These are phyloP conservation scores for Colletotrichum somersetense DNA, from an alignment of 2,329 filamentous ascomycete genomes.

Conservation along the genomic window DNA sequence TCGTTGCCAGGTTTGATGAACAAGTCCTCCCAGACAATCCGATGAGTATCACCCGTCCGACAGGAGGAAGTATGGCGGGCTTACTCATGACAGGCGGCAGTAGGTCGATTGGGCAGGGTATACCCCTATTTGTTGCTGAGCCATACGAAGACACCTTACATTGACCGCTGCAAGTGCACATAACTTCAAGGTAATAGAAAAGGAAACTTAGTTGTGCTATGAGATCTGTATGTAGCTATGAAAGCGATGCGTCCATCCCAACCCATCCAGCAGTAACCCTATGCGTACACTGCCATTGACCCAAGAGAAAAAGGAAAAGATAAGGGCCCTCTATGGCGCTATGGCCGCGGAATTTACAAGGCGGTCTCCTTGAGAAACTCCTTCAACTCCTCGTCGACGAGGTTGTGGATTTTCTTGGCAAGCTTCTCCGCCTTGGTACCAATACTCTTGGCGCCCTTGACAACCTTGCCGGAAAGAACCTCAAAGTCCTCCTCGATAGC, in stretches of 20 bases:
- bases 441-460: constrained; percentile 65
- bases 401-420: constrained; percentile 72
- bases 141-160: neutral
- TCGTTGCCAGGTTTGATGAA: neutral
- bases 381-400: constrained; percentile 72
- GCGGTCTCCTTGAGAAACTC: constrained; percentile 68
- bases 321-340: constrained; percentile 21
- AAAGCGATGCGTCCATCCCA: constrained; percentile 40
- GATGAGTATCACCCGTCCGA: neutral
- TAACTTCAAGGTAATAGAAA: too few species aligned
- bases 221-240: constrained; percentile 39
- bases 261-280: constrained; percentile 38
- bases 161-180: neutral
- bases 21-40: neutral
- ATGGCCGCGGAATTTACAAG: constrained; percentile 47
- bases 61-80: neutral
- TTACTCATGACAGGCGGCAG: neutral
- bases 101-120: neutral
- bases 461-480: constrained; percentile 68
- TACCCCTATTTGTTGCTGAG: neutral
- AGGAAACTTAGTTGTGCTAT: constrained; percentile 32
- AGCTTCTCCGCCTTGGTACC: constrained; percentile 71
- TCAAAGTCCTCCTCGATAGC: constrained; percentile 72
- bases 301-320: constrained; percentile 44
- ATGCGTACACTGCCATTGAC: constrained; percentile 41